phyloP scores from a whole-genome alignment of 768 basidiomycete genomes.

The Holtermannia corniformis region DNA sequence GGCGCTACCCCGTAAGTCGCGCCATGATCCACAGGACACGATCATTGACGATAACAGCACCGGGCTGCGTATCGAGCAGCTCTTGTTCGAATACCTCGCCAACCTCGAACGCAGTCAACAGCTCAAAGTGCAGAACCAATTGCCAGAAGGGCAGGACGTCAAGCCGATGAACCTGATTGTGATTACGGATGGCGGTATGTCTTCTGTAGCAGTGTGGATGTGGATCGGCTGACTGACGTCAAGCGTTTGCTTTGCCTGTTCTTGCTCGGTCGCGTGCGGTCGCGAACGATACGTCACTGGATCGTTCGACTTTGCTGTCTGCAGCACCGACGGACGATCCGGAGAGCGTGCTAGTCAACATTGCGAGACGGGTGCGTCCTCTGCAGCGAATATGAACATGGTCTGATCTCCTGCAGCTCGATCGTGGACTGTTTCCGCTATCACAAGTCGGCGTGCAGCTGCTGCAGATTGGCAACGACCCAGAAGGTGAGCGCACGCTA shows the following conservation, averaged over 20 bases:
- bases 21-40: not conserved
- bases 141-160: slow-evolving; percentile 11
- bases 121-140: not conserved
- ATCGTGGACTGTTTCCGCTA: slow-evolving; percentile 49
- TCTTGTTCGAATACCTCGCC: slow-evolving; percentile 31
- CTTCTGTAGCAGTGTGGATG: not conserved
- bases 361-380: slow-evolving; percentile 35
- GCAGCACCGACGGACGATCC: slow-evolving; percentile 45
- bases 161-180: slow-evolving; percentile 38
- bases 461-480: slow-evolving; percentile 54
- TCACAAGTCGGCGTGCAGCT: slow-evolving; percentile 62
- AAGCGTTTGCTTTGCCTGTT: slow-evolving; percentile 22
- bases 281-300: slow-evolving; percentile 1
- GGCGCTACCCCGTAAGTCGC: slow-evolving; percentile 21
- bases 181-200: slow-evolving; percentile 28
- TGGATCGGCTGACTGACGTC: slow-evolving; percentile 4
- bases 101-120: slow-evolving; percentile 19
- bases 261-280: slow-evolving; percentile 6
- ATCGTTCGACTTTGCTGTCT: slow-evolving; percentile 16
- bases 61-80: slow-evolving; percentile 26
- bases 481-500: slow-evolving; percentile 22
- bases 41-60: too few species aligned
- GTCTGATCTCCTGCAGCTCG: slow-evolving; percentile 41
- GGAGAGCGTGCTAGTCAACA: slow-evolving; percentile 41
- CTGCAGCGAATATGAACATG: not conserved